Conservation (phyloP, 225 moss, liverwort and hornwort genomes). For the Rhytidiadelphus loreus region DNA sequence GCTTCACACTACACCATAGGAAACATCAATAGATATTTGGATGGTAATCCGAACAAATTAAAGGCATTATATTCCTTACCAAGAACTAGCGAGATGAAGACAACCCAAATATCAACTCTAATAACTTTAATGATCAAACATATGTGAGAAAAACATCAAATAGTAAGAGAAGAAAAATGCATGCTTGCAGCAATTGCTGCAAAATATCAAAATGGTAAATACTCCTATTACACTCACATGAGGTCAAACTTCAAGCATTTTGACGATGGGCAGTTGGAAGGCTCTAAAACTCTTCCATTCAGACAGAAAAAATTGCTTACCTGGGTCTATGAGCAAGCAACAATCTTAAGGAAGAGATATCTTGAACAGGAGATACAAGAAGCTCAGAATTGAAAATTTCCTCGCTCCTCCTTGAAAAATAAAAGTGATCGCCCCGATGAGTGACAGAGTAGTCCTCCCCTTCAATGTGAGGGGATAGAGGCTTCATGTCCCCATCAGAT, state of each 20-base stretch:
- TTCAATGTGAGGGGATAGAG: constrained; percentile 53
- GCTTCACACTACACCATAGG: constrained; percentile 54
- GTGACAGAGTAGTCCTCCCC: constrained; percentile 71
- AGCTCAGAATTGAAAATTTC: constrained; percentile 87
- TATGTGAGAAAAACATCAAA: neutral
- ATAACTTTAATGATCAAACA: neutral
- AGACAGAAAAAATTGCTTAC: constrained; percentile 9
- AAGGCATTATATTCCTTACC: neutral
- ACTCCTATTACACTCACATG: neutral
- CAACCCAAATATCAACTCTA: neutral
- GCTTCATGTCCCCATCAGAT: constrained; percentile 47
- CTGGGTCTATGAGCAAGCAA: constrained; percentile 85
- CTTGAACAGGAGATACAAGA: constrained; percentile 60
- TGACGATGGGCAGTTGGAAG: neutral
- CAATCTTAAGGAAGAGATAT: constrained; percentile 35
- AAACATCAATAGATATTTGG: neutral
- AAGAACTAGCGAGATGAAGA: neutral
- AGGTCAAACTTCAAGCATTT: neutral
- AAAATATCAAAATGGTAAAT: neutral
- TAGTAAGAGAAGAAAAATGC: neutral
- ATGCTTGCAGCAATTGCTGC: neutral
- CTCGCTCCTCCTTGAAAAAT: constrained; percentile 66
- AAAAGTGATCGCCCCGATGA: constrained; percentile 72
- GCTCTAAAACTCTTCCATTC: neutral
- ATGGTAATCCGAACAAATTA: neutral